Conservation (phyloP, 2,329 filamentous ascomycete genomes). For the Claviceps humidiphila region DNA sequence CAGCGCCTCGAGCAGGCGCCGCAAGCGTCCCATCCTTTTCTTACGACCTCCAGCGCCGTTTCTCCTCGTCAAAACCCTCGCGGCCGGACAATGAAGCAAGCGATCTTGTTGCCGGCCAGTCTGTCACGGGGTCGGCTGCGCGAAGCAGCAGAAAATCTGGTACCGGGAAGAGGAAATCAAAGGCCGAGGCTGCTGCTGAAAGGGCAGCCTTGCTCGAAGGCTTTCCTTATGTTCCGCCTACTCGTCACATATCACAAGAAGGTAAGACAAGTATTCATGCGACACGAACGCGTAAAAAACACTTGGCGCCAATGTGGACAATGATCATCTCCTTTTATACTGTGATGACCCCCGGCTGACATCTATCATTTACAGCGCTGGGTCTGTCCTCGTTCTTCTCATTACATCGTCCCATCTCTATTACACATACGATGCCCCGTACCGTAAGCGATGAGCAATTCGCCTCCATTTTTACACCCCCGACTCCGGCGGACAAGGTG, state of each 20-base stretch:
- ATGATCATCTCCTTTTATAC: neutral
- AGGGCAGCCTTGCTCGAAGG: conserved; percentile 36
- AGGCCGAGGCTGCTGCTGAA: conserved; percentile 37
- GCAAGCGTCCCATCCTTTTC: conserved; percentile 22
- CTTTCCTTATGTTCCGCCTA: conserved; percentile 62
- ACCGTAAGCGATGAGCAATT: conserved; percentile 62
- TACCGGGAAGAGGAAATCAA: conserved; percentile 44
- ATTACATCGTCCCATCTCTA: conserved; percentile 83
- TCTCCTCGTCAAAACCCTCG: conserved; percentile 50
- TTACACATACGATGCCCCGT: conserved; percentile 68
- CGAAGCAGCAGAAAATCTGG: conserved; percentile 28
- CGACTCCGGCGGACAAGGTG: conserved; percentile 36
- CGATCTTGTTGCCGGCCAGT: conserved; percentile 34
- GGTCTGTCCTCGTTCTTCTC: conserved; percentile 90
- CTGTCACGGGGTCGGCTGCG: conserved; percentile 34
- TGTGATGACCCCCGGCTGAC: neutral
- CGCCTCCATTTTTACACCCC: conserved; percentile 64
- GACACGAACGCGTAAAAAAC: neutral
- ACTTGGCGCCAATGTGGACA: neutral
- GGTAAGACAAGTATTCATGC: conserved; percentile 30
- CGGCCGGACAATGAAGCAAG: conserved; percentile 43
- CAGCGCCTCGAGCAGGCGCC: conserved; percentile 26
- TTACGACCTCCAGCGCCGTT: conserved; percentile 38
- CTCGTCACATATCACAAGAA: conserved; percentile 55
- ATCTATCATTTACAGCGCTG: conserved; percentile 46